Evolutionary conservation across 805 yeast species (phyloP).

Genomic region (Myxozyma neglecta): DNA sequence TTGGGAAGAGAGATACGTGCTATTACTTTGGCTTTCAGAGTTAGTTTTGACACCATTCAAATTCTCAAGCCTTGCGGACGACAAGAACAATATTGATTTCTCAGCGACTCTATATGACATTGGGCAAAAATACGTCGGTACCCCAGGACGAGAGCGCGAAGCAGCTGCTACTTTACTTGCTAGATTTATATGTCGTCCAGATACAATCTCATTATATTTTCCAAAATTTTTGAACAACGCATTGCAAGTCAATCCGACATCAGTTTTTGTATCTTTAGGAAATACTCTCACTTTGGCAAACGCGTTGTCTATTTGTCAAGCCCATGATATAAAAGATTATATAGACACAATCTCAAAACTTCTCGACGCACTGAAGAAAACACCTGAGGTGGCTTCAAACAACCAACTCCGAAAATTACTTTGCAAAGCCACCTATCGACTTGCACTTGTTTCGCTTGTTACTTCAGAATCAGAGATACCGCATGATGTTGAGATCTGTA

Average conservation of each 20-base stretch:
- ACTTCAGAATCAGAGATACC: conserved; percentile 38
- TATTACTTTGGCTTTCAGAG: conserved; percentile 79
- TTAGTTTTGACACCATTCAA: conserved; percentile 74
- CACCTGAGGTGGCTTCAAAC: neutral
- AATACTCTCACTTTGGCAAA: conserved; percentile 13
- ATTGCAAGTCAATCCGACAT: neutral
- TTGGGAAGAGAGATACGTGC: conserved; percentile 97
- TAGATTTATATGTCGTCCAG: conserved; percentile 54
- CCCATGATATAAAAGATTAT: conserved; percentile 10
- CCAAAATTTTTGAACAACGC: conserved; percentile 36
- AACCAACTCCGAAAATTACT: conserved; percentile 16
- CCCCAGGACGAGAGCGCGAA: conserved; percentile 59
- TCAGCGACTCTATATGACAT: conserved; percentile 40
- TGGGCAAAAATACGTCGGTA: conserved; percentile 41
- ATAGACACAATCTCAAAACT: neutral
- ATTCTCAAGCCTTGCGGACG: conserved; percentile 44
- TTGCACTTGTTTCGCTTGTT: conserved; percentile 21
- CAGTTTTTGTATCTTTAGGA: conserved; percentile 12
- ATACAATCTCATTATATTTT: conserved; percentile 38
- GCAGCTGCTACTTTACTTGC: conserved; percentile 56
- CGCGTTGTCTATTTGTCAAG: conserved; percentile 2
- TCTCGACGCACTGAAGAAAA: neutral
- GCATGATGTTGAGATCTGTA: conserved; percentile 49
- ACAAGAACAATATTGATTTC: conserved; percentile 24
- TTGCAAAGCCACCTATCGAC: conserved; percentile 22